Conservation (phyloP, 2,329 filamentous ascomycete species). For the Erysiphe pulchra region DNA sequence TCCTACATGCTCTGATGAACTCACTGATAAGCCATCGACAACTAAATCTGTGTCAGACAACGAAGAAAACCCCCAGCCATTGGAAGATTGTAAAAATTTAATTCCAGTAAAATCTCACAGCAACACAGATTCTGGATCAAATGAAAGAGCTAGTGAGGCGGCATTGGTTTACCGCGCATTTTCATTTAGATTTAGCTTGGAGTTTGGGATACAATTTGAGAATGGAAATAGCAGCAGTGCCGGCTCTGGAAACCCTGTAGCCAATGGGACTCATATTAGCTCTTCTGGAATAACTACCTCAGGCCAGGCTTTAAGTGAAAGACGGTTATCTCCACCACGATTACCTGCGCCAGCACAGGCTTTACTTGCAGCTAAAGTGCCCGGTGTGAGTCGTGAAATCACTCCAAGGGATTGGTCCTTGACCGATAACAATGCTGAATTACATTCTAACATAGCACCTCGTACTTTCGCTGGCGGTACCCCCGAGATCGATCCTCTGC, state of each 20-base stretch:
- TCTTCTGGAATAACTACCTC: neutral
- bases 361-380: conserved; percentile 21
- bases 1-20: neutral
- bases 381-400: conserved; percentile 9
- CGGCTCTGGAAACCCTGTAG: neutral
- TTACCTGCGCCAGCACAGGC: conserved; percentile 46
- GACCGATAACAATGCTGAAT: neutral
- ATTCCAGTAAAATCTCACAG: neutral
- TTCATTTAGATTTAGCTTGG: conserved; percentile 50
- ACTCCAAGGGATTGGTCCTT: conserved; percentile 7
- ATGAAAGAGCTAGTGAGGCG: conserved; percentile 19
- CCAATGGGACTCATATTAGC: neutral
- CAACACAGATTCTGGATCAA: conserved; percentile 12
- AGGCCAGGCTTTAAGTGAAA: conserved; percentile 15
- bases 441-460: neutral
- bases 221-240: conserved; percentile 1
- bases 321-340: conserved; percentile 39
- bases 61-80: neutral
- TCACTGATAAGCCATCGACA: conserved; percentile 7
- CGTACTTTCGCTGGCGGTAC: neutral
- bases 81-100: neutral
- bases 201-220: conserved; percentile 29
- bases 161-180: conserved; percentile 22
- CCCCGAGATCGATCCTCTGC: neutral
- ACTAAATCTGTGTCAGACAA: neutral